Evolutionary conservation across 2,329 filamentous ascomycete species (phyloP), one percentile per base, ranked within the genome.

Genomic region (Cercospora citrullina): DNA sequence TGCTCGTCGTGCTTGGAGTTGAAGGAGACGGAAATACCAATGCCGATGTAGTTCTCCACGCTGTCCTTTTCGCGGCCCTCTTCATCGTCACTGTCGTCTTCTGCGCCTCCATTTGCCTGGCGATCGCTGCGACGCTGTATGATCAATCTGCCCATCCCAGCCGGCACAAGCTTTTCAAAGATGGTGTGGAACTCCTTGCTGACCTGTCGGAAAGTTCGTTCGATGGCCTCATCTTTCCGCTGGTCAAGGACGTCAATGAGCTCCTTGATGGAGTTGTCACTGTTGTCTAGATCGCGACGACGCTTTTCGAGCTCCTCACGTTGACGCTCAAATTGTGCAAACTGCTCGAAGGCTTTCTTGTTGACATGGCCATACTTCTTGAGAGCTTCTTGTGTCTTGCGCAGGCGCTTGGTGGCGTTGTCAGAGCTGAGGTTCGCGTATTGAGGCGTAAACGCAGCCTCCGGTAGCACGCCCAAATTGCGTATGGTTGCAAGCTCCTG

Each of bases 331-430:
- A 98, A 99, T 81, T 90, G 96, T 82, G 94, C 96, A 83, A 98
- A 99, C 79, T 99, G 95, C 81, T 99, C 96, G 77, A 98, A 97
- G 0, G 95, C 95, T 82, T 99, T 98, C 83, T 98, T 99, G 87
- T 99, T 99, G 82, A 99, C 94, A 76, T 97, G 93, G 65, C 93
- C 93, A 82, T 95, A 98, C 79, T 97, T 97, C 82, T 98, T 98
- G 64, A 98, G 85, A 0, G 91, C 89, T 74, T 97, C 92, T 71
- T 96, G 96, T 76, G 94, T 93, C 76, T 94, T 96, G 81, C 95
- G 93, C 26, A 98, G 87, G 66, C 90, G 89, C 75, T 86, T 87
- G 63, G 86, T 85, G 64, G 77, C 80, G 73, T 78, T 87, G 70
- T 94, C 92, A 28, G 90, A 89, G 73, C 93, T 90, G 79, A 93